Conservation (phyloP, 768 basidiomycete genomes). For the Suillus subalutaceus region DNA sequence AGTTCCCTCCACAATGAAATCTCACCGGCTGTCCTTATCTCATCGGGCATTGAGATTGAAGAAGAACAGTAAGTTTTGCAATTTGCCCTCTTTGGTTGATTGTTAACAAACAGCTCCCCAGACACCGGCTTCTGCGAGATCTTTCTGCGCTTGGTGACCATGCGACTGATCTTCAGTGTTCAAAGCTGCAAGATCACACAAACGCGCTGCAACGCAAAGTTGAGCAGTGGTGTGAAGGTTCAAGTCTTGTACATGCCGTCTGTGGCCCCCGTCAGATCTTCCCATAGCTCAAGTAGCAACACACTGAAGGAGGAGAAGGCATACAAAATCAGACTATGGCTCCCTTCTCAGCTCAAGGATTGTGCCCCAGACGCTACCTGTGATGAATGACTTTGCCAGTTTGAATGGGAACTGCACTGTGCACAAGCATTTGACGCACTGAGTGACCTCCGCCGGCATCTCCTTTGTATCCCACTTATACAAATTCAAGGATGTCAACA, state of each 20-base stretch:
- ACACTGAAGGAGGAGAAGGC: background rate
- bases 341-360: background rate
- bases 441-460: conserved; percentile 28
- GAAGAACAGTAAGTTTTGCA: conserved; percentile 18
- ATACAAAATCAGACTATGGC: background rate
- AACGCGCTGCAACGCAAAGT: conserved; percentile 27
- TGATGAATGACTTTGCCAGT: conserved; percentile 9
- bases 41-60: conserved; percentile 21
- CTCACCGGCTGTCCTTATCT: conserved; percentile 12
- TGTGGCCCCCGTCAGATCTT: background rate
- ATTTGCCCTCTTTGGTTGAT: background rate
- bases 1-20: conserved; percentile 12
- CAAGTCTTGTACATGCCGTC: conserved; percentile 35
- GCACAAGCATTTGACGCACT: conserved; percentile 34
- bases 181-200: conserved; percentile 30
- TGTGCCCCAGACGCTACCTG: background rate
- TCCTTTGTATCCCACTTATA: conserved; percentile 33
- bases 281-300: background rate
- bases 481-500: conserved; percentile 32
- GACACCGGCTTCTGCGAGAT: background rate
- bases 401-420: conserved; percentile 32
- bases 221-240: conserved; percentile 28
- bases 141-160: conserved; percentile 15
- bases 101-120: background rate
- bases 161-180: conserved; percentile 32